phyloP scores from a whole-genome alignment of 257 asterid species.

The Gentiana straminea region DNA sequence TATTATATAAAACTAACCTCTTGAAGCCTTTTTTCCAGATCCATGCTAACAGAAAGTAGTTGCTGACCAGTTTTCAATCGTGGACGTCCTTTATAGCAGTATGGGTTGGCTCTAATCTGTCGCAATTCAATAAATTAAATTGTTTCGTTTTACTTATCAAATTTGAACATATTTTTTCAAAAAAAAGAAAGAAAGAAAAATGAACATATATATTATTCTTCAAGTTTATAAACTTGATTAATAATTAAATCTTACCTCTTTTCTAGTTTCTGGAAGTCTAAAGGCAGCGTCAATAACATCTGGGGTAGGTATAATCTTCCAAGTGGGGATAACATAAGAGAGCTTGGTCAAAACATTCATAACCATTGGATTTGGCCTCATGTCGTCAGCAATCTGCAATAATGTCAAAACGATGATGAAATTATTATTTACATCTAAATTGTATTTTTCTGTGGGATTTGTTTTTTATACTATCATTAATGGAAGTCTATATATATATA shows the following conservation, averaged over 20 bases:
- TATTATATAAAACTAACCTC: conserved; percentile 31
- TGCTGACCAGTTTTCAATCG: conserved; percentile 74
- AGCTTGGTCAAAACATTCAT: conserved; percentile 40
- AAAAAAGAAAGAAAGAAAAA: too few species aligned
- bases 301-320: conserved; percentile 80
- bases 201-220: too few species aligned
- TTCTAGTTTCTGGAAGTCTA: conserved; percentile 56
- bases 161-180: too few species aligned
- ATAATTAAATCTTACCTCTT: conserved; percentile 48
- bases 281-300: conserved; percentile 70
- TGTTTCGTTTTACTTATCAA: too few species aligned
- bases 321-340: conserved; percentile 53
- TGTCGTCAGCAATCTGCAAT: conserved; percentile 60
- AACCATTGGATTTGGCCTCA: conserved; percentile 58
- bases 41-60: conserved; percentile 45
- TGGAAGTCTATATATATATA: too few species aligned
- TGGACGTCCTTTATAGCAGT: conserved; percentile 87
- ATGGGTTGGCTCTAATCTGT: conserved; percentile 74
- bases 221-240: neutral
- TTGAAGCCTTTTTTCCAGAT: conserved; percentile 55
- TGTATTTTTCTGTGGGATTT: too few species aligned
- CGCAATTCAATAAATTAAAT: neutral
- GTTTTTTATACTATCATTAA: too few species aligned
- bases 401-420: too few species aligned
- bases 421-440: too few species aligned